A percentile compares a stretch with the other conserved stretches of the same genome.
Conservation (phyloP, 2,329 filamentous ascomycete species). For the Biscogniauxia mediterranea region DNA sequence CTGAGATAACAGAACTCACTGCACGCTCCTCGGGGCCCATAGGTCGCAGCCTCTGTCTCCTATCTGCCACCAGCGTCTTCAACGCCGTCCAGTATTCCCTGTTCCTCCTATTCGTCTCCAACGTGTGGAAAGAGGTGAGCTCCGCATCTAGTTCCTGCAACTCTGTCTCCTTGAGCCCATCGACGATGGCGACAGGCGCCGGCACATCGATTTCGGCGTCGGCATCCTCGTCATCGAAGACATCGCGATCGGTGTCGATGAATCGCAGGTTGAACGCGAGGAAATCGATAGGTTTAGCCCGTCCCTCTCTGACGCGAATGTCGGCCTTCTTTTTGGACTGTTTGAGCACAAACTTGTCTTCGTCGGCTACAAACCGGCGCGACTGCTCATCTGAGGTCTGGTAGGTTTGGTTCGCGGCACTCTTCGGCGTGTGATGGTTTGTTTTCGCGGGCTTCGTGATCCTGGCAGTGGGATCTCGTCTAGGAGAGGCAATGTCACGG, state of each 20-base stretch:
- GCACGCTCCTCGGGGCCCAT: constrained; percentile 66
- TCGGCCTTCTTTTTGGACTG: constrained; percentile 98
- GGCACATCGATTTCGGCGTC: constrained; percentile 74
- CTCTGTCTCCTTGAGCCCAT: constrained; percentile 64
- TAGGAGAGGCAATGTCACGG: constrained; percentile 54
- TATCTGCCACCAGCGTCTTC: constrained; percentile 77
- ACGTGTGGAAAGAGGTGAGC: constrained; percentile 72
- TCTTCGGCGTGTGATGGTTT: constrained; percentile 27
- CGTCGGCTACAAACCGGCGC: constrained; percentile 83
- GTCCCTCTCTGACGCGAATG: constrained; percentile 86
- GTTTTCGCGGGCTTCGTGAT: constrained; percentile 47
- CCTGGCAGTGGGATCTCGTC: constrained; percentile 54
- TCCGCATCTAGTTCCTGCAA: constrained; percentile 77
- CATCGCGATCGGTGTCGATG: constrained; percentile 78
- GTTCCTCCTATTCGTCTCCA: constrained; percentile 78
- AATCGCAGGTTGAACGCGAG: constrained; percentile 87
- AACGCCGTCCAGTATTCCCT: constrained; percentile 92
- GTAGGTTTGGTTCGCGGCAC: constrained; percentile 39
- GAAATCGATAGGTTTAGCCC: constrained; percentile 91
- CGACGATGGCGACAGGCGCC: constrained; percentile 77
- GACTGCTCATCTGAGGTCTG: constrained; percentile 76
- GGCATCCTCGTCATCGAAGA: constrained; percentile 80
- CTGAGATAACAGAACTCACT: constrained; percentile 76
- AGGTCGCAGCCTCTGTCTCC: constrained; percentile 63
- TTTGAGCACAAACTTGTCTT: constrained; percentile 93